Conservation (phyloP, 306 rosid species). For the Sindora glabra region DNA sequence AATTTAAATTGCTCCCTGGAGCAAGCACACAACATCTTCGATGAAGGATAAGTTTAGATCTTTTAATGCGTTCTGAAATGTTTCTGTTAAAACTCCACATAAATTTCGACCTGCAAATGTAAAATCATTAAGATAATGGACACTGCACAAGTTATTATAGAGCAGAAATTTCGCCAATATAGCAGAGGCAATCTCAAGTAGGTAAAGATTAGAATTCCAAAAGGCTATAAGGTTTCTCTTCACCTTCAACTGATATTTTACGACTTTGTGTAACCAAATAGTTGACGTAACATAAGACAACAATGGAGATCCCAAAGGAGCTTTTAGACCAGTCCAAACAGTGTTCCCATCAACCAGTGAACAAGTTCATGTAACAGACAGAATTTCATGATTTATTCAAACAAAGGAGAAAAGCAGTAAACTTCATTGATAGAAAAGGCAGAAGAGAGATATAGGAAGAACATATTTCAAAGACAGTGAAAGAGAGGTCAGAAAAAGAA, state of each 20-base stretch:
- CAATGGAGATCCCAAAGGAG: constrained; percentile 24
- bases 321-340: constrained; percentile 7
- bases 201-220: not conserved
- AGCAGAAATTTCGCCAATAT: not conserved
- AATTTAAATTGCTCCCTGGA: constrained; percentile 91
- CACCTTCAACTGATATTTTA: constrained; percentile 8
- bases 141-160: not conserved
- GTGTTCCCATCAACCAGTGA: not conserved
- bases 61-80: no score
- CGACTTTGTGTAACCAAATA: constrained; percentile 4
- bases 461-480: constrained; percentile 16
- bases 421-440: not conserved
- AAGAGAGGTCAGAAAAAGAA: constrained; percentile 10
- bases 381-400: not conserved
- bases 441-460: not conserved
- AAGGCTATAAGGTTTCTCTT: not conserved
- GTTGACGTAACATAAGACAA: not conserved
- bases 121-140: not conserved
- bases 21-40: constrained; percentile 94
- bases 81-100: no score
- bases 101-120: not conserved
- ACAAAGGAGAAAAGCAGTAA: no score
- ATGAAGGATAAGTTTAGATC: not conserved
- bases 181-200: not conserved
- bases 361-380: not conserved